A percentile compares a stretch with the other conserved stretches of the same genome.
Evolutionary conservation across 169 alveolate genomes (phyloP).

Genomic region (Ichthyophthirius multifiliis): DNA sequence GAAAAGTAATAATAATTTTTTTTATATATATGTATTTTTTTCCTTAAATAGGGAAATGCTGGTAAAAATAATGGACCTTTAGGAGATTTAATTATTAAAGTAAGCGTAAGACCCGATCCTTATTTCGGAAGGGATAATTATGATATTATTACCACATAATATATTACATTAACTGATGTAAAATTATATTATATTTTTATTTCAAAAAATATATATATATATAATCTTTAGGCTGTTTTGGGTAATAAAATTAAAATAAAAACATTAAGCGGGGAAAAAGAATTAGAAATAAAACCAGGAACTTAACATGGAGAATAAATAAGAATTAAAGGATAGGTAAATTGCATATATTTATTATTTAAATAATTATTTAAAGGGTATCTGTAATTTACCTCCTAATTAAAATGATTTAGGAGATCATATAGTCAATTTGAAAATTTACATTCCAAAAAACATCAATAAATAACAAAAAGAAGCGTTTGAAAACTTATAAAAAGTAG

Average conservation of each 20-base stretch:
- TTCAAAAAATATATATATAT: no score
- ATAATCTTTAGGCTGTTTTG: slow-evolving; percentile 24
- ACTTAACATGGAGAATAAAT: slow-evolving; percentile 36
- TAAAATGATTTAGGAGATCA: slow-evolving; percentile 25
- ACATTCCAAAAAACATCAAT: slow-evolving; percentile 24
- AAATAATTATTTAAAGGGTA: slow-evolving; percentile 21
- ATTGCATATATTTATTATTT: background rate
- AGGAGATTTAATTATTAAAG: slow-evolving; percentile 37
- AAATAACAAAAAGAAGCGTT: slow-evolving; percentile 16
- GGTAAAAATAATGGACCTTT: slow-evolving; percentile 26
- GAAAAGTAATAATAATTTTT: background rate
- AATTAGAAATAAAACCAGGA: slow-evolving; percentile 21
- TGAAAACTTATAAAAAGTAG: slow-evolving; percentile 17
- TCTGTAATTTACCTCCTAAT: slow-evolving; percentile 31
- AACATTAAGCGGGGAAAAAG: slow-evolving; percentile 31
- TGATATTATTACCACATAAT: slow-evolving; percentile 27
- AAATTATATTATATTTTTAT: background rate
- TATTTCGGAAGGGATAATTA: slow-evolving; percentile 36
- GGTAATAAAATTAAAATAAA: slow-evolving; percentile 29
- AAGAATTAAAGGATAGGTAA: slow-evolving; percentile 26
- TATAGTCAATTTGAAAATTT: slow-evolving; percentile 21
- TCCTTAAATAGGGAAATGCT: slow-evolving; percentile 7
- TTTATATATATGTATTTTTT: background rate
- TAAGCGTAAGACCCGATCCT: slow-evolving; percentile 22
- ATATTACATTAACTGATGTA: slow-evolving; percentile 18